A percentile compares a stretch with the other conserved stretches of the same genome.
Evolutionary conservation across 768 basidiomycete genomes (phyloP).

Genomic region (Russula ochroleuca): DNA sequence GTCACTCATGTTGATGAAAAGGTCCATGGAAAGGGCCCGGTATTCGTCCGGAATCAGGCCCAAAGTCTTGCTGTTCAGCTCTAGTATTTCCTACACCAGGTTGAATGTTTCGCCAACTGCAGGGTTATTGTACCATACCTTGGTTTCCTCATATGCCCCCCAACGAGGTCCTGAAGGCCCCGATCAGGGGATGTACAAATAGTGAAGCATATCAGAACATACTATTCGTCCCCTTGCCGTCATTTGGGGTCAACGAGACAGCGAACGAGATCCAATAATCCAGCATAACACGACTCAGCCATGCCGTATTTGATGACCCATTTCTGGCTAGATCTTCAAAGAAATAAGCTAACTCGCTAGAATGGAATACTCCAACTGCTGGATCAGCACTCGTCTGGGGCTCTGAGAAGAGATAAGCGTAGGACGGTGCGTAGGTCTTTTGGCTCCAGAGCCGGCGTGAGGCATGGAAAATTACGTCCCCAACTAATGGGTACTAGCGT

Average conservation of each 20-base stretch:
- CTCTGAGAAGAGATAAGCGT: conserved; percentile 44
- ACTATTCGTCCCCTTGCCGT: conserved; percentile 39
- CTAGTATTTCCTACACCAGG: conserved; percentile 8
- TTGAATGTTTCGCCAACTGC: not conserved
- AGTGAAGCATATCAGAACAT: conserved; percentile 5
- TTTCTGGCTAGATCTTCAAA: conserved; percentile 13
- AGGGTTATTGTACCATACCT: conserved; percentile 6
- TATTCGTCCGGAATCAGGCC: conserved; percentile 12
- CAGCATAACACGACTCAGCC: conserved; percentile 38
- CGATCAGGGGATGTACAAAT: not conserved
- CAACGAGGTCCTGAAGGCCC: conserved; percentile 6
- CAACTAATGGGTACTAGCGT: conserved; percentile 25
- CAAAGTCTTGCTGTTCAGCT: conserved; percentile 10
- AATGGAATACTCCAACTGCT: conserved; percentile 25
- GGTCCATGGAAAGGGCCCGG: conserved; percentile 10
- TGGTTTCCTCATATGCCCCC: conserved; percentile 1
- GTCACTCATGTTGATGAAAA: conserved; percentile 1
- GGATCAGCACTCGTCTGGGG: conserved; percentile 29
- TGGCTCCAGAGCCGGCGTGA: conserved; percentile 41
- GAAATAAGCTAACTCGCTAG: conserved; percentile 29
- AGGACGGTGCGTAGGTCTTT: conserved; percentile 39
- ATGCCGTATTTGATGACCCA: conserved; percentile 4
- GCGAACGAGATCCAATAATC: conserved; percentile 49
- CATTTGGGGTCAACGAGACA: conserved; percentile 43
- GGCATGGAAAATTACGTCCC: conserved; percentile 42